Percentiles rank a stretch among this genome's conserved stretches.
Conservation (phyloP, 2,329 filamentous ascomycete species). For the Aspergillus flavus region DNA sequence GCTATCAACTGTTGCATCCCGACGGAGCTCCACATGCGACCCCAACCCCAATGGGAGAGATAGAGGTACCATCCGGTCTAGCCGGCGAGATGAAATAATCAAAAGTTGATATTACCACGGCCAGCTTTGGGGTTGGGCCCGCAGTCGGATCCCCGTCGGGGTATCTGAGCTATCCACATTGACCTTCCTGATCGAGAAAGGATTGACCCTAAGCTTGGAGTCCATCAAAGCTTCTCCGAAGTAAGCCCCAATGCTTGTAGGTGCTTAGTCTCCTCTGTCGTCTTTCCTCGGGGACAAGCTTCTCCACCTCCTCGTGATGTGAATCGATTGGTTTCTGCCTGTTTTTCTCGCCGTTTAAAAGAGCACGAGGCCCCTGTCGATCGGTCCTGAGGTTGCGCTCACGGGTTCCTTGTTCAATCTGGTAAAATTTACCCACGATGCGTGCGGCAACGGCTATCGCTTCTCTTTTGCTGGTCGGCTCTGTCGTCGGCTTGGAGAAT, state of each 20-base stretch:
- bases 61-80: neutral
- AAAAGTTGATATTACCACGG: neutral
- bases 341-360: neutral
- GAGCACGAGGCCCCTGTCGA: neutral
- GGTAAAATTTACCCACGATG: neutral
- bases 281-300: neutral
- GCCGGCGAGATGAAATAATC: neutral
- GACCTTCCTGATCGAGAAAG: neutral
- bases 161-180: neutral
- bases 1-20: neutral
- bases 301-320: neutral
- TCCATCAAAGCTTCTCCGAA: neutral
- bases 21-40: neutral
- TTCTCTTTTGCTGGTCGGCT: constrained; percentile 11
- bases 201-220: neutral
- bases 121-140: neutral
- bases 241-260: neutral
- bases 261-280: neutral
- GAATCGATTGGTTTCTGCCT: neutral
- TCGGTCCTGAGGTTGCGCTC: neutral
- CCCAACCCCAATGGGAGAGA: neutral
- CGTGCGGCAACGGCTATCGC: constrained; percentile 6
- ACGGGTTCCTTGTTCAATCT: neutral
- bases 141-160: neutral
- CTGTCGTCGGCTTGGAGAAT: constrained; percentile 20